These are phyloP conservation scores for Bretschneidera sinensis DNA, from an alignment of 345 rosid genomes.

Conservation along the genomic window DNA sequence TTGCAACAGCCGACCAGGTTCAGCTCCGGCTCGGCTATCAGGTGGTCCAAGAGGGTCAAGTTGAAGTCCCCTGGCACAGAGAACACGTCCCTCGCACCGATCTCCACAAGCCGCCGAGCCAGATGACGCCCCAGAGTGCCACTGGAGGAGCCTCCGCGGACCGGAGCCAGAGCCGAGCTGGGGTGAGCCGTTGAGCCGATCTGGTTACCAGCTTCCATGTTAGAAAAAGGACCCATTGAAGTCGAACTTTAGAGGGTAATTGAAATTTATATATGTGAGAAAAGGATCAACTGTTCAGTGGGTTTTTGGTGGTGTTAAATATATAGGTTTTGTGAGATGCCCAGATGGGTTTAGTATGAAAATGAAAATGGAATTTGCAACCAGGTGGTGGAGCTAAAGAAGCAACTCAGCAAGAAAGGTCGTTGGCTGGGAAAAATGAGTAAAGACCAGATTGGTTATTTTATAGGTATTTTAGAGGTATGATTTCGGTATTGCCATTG, in stretches of 20 bases:
- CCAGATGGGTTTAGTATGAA: too few relatives aligned
- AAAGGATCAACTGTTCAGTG: too few relatives aligned
- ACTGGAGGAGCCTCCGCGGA: conserved; percentile 2
- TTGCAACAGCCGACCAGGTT: conserved; percentile 66
- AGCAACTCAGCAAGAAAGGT: too few relatives aligned
- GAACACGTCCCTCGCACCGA: conserved; percentile 63
- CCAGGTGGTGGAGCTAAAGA: too few relatives aligned
- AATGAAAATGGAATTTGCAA: too few relatives aligned
- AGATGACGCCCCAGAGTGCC: conserved; percentile 58
- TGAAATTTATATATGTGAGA: too few relatives aligned
- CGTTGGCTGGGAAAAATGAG: too few relatives aligned
- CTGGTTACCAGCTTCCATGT: conserved; percentile 37
- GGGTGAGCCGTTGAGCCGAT: conserved; percentile 32
- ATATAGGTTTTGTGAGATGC: too few relatives aligned
- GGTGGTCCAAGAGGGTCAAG: conserved; percentile 55
- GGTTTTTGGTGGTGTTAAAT: too few relatives aligned
- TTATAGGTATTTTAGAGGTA: too few relatives aligned
- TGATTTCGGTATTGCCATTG: too few relatives aligned
- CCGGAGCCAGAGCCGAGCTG: conserved; percentile 16
- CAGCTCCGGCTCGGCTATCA: conserved; percentile 53
- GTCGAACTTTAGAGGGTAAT: background rate
- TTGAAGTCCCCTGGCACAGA: conserved; percentile 77
- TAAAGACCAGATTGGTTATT: too few relatives aligned
- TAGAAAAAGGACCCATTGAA: background rate
- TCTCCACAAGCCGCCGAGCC: conserved; percentile 66